These are phyloP conservation scores for Vaccinium vitisidaea DNA, from an alignment of 148 eudicot genomes.

Conservation along the genomic window DNA sequence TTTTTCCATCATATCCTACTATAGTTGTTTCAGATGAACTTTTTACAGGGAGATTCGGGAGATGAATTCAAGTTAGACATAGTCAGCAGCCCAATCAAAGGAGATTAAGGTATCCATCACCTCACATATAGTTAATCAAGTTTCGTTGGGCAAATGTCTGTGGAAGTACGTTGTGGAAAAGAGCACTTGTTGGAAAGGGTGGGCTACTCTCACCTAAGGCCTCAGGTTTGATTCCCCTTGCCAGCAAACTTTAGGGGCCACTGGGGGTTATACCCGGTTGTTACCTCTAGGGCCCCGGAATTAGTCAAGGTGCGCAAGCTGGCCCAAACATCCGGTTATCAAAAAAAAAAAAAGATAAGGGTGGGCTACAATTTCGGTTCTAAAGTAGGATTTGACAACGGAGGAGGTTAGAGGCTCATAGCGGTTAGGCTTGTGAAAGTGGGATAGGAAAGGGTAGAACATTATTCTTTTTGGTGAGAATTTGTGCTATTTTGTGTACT, in stretches of 20 bases:
- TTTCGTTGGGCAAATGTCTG: background rate
- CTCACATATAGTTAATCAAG: background rate
- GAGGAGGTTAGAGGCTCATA: background rate
- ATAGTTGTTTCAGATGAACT: background rate
- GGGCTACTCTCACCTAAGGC: background rate
- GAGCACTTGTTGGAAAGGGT: background rate
- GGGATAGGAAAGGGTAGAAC: background rate
- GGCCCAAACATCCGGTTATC: no score
- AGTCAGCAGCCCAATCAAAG: constrained; percentile 1
- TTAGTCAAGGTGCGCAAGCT: no score
- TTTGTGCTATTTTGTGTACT: background rate
- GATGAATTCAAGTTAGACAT: background rate
- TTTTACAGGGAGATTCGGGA: background rate
- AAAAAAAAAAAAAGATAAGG: background rate
- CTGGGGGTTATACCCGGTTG: no score
- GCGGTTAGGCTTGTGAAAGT: background rate
- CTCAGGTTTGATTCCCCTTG: no score
- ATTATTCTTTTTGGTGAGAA: background rate
- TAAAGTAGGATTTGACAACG: background rate
- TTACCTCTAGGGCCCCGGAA: no score
- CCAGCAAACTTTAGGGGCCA: no score
- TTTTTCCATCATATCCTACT: background rate
- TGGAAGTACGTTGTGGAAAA: background rate
- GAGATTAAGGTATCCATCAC: background rate
- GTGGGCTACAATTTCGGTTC: background rate